Evolutionary conservation across 345 rosid genomes (phyloP).

Genomic region (Kandelia obovata): DNA sequence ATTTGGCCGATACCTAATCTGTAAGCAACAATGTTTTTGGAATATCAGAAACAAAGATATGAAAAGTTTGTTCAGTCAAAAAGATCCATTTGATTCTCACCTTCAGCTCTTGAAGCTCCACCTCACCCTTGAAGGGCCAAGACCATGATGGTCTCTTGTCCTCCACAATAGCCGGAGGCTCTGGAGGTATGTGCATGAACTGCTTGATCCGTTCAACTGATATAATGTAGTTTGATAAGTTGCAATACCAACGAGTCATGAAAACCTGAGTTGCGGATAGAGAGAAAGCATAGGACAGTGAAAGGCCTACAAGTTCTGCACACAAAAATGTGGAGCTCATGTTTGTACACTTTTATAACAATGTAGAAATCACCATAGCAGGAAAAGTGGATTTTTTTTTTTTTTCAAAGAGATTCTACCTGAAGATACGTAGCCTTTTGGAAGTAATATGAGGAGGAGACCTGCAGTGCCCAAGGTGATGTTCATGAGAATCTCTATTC

Average conservation of each 20-base stretch:
- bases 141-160: slow-evolving; percentile 21
- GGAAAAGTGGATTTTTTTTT: background rate
- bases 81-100: slow-evolving; percentile 8
- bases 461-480: slow-evolving; percentile 64
- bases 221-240: slow-evolving; percentile 28
- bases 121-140: slow-evolving; percentile 31
- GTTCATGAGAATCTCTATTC: slow-evolving; percentile 72
- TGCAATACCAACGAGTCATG: slow-evolving; percentile 25
- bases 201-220: slow-evolving; percentile 37
- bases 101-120: slow-evolving; percentile 25
- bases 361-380: background rate
- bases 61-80: background rate
- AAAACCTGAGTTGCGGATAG: slow-evolving; percentile 20
- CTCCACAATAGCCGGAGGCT: slow-evolving; percentile 28
- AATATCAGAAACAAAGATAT: background rate
- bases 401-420: slow-evolving; percentile 6
- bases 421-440: slow-evolving; percentile 49
- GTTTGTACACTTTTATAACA: background rate
- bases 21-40: background rate
- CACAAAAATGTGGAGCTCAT: background rate
- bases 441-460: slow-evolving; percentile 64
- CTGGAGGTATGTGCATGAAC: slow-evolving; percentile 30
- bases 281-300: slow-evolving; percentile 25
- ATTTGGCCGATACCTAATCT: slow-evolving; percentile 35
- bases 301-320: slow-evolving; percentile 25